phyloP scores from a whole-genome alignment of 2,329 filamentous ascomycete species.

The Xylaria digitata region DNA sequence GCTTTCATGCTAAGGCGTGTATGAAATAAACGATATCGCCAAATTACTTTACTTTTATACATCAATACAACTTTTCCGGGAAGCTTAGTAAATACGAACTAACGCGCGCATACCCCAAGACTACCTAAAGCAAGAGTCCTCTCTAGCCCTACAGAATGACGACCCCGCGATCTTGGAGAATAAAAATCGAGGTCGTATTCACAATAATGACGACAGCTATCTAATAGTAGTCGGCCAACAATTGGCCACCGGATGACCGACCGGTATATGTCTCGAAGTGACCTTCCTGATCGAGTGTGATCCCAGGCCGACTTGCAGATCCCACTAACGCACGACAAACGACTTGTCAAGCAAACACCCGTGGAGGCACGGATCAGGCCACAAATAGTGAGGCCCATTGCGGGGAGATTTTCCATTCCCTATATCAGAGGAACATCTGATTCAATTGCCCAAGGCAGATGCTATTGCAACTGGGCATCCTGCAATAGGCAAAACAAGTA shows the following conservation, averaged over 20 bases:
- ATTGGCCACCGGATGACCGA: slow-evolving; percentile 10
- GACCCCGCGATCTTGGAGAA: slow-evolving; percentile 4
- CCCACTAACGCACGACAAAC: slow-evolving; percentile 20
- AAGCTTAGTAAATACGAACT: neutral
- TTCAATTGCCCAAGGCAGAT: neutral
- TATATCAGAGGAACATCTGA: neutral
- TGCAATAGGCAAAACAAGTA: neutral
- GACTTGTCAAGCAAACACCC: neutral
- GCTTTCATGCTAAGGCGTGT: neutral
- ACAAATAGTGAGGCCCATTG: neutral
- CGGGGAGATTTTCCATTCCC: neutral
- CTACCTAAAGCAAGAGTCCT: neutral
- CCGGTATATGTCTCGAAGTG: slow-evolving; percentile 7
- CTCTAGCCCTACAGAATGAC: slow-evolving; percentile 25
- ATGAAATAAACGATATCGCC: neutral
- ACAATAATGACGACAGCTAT: neutral
- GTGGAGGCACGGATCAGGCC: neutral
- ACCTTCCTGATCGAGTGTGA: slow-evolving; percentile 37
- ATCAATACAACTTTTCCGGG: neutral
- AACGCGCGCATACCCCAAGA: slow-evolving; percentile 4
- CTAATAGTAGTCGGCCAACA: neutral
- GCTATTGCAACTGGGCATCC: neutral
- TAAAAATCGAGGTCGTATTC: slow-evolving; percentile 24
- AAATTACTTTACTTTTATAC: slow-evolving; percentile 22
- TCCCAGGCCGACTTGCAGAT: slow-evolving; percentile 24